Conservation (phyloP, 345 rosid species). For the Moringa oleifera region DNA sequence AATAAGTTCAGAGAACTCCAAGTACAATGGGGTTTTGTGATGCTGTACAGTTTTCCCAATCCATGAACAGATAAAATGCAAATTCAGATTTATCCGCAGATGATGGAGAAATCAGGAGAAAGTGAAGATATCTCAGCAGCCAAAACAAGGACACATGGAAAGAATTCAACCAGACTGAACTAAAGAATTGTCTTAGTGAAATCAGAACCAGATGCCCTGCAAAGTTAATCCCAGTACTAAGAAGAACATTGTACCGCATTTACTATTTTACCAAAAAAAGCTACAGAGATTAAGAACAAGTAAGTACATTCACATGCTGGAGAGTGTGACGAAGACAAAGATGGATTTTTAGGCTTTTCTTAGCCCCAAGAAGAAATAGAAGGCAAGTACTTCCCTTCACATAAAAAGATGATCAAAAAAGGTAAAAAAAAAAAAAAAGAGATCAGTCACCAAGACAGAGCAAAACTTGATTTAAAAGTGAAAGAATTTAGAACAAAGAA, state of each 20-base stretch:
- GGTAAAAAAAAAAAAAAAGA: not conserved
- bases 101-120: not conserved
- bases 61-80: not conserved
- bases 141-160: not conserved
- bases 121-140: not conserved
- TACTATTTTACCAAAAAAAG: not conserved
- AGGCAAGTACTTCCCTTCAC: not conserved
- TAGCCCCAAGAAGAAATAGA: not conserved
- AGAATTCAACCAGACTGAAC: constrained; percentile 4
- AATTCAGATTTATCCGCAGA: constrained; percentile 1
- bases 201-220: constrained; percentile 12
- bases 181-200: not conserved
- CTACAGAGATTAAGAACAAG: not conserved
- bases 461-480: no score
- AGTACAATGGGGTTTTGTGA: no score
- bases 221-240: constrained; percentile 5
- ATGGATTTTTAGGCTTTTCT: not conserved
- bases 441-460: no score
- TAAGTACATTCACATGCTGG: not conserved
- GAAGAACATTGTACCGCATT: not conserved
- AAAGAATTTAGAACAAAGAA: no score
- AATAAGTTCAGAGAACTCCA: not conserved
- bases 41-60: not conserved
- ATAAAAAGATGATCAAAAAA: not conserved
- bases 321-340: not conserved